Evolutionary conservation across 2,329 filamentous ascomycete genomes (phyloP), one percentile per base, ranked within the genome.

Genomic region (Herpotrichia juniperi): DNA sequence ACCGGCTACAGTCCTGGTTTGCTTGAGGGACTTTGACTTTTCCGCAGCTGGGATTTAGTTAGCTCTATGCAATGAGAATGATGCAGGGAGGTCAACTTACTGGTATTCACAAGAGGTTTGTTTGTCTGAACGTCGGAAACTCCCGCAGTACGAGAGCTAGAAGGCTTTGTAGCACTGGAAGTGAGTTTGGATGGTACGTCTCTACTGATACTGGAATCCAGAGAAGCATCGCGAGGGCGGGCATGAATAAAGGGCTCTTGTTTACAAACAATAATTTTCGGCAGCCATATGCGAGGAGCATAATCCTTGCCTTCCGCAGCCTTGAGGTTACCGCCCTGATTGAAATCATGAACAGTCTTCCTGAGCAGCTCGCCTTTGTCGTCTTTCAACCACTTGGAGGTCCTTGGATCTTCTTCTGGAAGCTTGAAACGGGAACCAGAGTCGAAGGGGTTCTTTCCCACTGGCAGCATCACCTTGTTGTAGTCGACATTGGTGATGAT

Each of bases 381-480:
- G 31, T n/a, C 19, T 2, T 49, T 30, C 16, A 32, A 11, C 34
- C 6, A 21, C 17, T 24, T 22, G 11, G 28, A 16, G 9, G 31
- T 31, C 24, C 12, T 24, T 14, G n/a, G 17, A n/a, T 46, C 17
- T 14, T 30, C 7, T 12, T 49, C 35, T n/a, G 68, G 64, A 11
- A 69, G 56, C 53, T 61, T 66, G 57, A 67, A 69, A 6, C 59
- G 58, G 2, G 67, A 70, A 1, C 68, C 68, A 35, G 64, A 67
- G 14, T 72, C 67, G 42, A 51, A 67, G 16, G 37, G 45, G n/a
- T 28, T 22, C 8, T 60, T 44, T 3, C 37, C 31, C 11, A 1
- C 10, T 11, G 35, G 9, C 1, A 44, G 14, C 16, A 32, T 11
- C 8, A 43, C 40, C 14, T 34, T 40, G 4, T 59, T 42, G 12